These are phyloP conservation scores for Suillus variegatus DNA, from an alignment of 768 basidiomycete genomes.

Conservation along the genomic window DNA sequence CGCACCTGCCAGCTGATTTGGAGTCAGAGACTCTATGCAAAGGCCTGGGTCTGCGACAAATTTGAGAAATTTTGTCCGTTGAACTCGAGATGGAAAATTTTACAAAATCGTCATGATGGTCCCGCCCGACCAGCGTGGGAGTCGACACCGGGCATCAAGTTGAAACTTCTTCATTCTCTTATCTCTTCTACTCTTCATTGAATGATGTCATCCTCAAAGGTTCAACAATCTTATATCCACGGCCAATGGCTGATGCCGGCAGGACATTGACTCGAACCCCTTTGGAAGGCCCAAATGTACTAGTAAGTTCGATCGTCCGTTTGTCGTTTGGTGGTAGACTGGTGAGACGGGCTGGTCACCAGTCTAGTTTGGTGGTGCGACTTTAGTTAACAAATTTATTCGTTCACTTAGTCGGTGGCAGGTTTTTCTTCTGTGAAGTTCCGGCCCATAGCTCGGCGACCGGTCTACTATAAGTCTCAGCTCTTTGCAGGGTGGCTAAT, in stretches of 20 bases:
- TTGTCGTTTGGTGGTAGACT: no score
- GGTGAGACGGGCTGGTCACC: no score
- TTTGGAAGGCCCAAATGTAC: not conserved
- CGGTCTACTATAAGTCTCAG: slow-evolving; percentile 5
- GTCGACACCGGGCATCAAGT: not conserved
- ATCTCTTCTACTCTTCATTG: not conserved
- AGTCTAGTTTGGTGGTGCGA: not conserved
- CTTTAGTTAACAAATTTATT: no score
- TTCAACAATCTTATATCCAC: not conserved
- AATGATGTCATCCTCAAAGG: not conserved
- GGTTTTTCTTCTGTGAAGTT: no score
- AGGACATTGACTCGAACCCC: not conserved
- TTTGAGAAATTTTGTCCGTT: not conserved
- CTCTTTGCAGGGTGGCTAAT: slow-evolving; percentile 55
- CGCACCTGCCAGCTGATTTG: not conserved
- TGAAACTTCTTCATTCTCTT: not conserved
- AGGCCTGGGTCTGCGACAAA: not conserved
- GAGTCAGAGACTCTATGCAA: not conserved
- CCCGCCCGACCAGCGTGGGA: not conserved
- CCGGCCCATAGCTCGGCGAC: not conserved
- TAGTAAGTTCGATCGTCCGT: not conserved
- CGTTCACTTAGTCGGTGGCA: no score
- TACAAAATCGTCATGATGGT: no score
- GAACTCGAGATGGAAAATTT: no score
- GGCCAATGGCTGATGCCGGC: not conserved